These are phyloP conservation scores for Fusarium succisae DNA, from an alignment of 2,329 filamentous ascomycete genomes.

Conservation along the genomic window DNA sequence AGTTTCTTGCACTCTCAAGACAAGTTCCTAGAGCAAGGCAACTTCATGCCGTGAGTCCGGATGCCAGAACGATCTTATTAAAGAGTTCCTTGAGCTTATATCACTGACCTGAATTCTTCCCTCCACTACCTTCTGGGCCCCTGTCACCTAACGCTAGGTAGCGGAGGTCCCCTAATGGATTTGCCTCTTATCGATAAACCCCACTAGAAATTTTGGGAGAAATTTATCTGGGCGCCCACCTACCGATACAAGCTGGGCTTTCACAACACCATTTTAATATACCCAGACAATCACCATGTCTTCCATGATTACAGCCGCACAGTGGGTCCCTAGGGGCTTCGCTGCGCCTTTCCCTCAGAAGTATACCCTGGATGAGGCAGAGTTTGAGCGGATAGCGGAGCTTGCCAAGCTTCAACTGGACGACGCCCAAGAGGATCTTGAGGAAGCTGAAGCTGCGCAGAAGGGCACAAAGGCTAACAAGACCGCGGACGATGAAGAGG, in stretches of 20 bases:
- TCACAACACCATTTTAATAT: constrained; percentile 37
- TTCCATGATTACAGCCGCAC: constrained; percentile 76
- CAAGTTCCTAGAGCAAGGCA: background rate
- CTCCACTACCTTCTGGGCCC: background rate
- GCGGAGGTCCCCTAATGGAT: background rate
- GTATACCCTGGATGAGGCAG: constrained; percentile 78
- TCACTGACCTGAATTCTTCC: background rate
- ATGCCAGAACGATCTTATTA: background rate
- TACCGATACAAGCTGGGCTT: constrained; percentile 23
- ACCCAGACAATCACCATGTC: constrained; percentile 59
- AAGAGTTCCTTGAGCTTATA: background rate
- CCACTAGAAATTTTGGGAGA: constrained; percentile 50
- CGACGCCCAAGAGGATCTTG: constrained; percentile 88
- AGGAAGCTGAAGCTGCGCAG: constrained; percentile 67
- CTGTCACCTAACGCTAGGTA: background rate
- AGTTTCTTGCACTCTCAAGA: background rate
- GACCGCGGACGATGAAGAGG: constrained; percentile 43
- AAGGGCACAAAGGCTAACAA: constrained; percentile 40
- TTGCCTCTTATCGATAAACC: constrained; percentile 52
- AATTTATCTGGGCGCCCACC: constrained; percentile 41
- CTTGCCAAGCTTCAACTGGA: constrained; percentile 84
- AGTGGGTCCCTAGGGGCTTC: constrained; percentile 81
- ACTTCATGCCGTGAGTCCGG: background rate
- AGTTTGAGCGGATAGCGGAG: constrained; percentile 78
- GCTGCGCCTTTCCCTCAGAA: constrained; percentile 79